A percentile compares a stretch with the other conserved stretches of the same genome.
Conservation (phyloP, 179 eudicot genomes). For the Camellia oleifera region DNA sequence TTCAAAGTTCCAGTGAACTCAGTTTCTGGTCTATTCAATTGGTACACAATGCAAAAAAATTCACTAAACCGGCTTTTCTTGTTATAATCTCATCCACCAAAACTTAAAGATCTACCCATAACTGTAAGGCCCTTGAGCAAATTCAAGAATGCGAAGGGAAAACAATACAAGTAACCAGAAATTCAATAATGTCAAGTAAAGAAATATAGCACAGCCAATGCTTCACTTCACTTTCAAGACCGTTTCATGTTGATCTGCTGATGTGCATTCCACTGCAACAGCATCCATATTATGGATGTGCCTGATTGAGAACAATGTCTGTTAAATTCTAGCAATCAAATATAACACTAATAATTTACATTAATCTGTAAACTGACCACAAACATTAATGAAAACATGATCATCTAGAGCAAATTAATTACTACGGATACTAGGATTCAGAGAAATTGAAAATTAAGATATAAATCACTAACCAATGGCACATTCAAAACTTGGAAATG, state of each 20-base stretch:
- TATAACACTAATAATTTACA: not conserved
- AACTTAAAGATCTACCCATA: not conserved
- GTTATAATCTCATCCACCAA: not conserved
- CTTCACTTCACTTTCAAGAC: conserved; percentile 13
- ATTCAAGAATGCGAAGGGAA: not conserved
- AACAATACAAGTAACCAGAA: not conserved
- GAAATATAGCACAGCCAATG: not conserved
- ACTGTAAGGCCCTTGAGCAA: not conserved
- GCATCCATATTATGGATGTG: conserved; percentile 91
- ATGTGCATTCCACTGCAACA: conserved; percentile 81
- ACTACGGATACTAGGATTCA: not conserved
- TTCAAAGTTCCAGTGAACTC: not conserved
- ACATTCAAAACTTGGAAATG: too few species aligned
- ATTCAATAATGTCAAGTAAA: not conserved
- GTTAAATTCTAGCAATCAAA: not conserved
- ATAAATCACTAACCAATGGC: too few species aligned
- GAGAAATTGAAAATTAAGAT: not conserved
- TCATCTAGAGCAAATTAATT: not conserved
- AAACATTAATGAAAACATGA: not conserved
- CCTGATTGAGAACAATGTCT: conserved; percentile 37
- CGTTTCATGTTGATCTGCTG: conserved; percentile 34
- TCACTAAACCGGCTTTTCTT: not conserved
- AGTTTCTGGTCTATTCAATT: not conserved
- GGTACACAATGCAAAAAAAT: not conserved
- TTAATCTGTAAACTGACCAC: not conserved